phyloP scores from a whole-genome alignment of 352 stramenopile species.

The Globisporangium cederbergense region DNA sequence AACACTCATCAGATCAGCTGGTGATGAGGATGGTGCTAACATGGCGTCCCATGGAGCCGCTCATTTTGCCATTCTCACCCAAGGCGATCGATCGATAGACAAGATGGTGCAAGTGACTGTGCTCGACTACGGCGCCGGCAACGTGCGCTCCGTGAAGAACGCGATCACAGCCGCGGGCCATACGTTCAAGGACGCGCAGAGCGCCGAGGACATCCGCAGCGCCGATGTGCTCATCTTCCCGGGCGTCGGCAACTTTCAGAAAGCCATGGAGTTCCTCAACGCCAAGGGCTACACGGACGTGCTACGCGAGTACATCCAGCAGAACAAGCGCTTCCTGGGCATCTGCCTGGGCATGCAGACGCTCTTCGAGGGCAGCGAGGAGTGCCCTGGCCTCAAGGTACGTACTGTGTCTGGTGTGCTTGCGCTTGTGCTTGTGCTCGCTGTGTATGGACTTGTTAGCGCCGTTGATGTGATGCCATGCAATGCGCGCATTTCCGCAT shows the following conservation, averaged over 20 bases:
- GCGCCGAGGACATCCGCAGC: conserved; percentile 86
- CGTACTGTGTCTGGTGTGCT: not conserved
- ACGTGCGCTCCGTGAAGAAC: conserved; percentile 97
- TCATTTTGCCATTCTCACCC: not conserved
- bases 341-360: conserved; percentile 99
- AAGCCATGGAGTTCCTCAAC: conserved; percentile 92
- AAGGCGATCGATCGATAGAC: not conserved
- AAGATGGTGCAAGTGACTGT: conserved; percentile 81
- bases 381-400: conserved; percentile 72
- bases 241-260: conserved; percentile 76
- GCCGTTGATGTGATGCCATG: not conserved
- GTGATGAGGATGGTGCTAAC: not conserved
- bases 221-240: conserved; percentile 89
- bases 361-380: conserved; percentile 96
- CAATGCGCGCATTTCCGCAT: conserved; percentile 1
- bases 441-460: not conserved
- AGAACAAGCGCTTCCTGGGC: conserved; percentile 92
- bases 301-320: conserved; percentile 84
- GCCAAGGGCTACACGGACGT: conserved; percentile 85
- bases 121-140: conserved; percentile 98
- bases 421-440: not conserved
- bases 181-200: conserved; percentile 83
- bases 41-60: not conserved
- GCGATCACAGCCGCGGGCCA: conserved; percentile 91
- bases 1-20: not conserved